These are phyloP conservation scores for Botrytis galanthina DNA, from an alignment of 2,329 filamentous ascomycete species.

Conservation along the genomic window DNA sequence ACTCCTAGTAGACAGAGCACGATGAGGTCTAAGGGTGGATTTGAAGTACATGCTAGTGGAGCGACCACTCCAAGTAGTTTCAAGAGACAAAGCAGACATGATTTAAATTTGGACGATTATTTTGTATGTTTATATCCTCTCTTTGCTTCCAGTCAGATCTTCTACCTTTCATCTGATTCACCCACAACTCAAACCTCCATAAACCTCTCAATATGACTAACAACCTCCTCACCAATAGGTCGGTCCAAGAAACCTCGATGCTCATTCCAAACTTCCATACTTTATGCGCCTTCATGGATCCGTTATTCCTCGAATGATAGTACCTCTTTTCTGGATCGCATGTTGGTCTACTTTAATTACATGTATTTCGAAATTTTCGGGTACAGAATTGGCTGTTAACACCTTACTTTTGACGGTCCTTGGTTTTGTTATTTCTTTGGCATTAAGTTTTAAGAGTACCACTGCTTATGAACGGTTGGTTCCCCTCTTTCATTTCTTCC, in stretches of 20 bases:
- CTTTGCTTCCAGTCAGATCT: background rate
- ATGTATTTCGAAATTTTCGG: constrained; percentile 45
- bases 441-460: constrained; percentile 73
- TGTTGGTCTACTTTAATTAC: constrained; percentile 67
- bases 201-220: constrained; percentile 8
- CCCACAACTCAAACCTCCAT: background rate
- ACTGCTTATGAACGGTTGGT: constrained; percentile 68
- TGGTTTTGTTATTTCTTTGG: constrained; percentile 77
- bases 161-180: background rate
- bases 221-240: constrained; percentile 26
- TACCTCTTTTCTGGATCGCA: constrained; percentile 63
- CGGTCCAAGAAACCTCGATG: constrained; percentile 66
- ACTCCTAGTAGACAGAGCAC: constrained; percentile 13
- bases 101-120: constrained; percentile 31
- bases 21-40: constrained; percentile 17
- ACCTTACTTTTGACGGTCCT: constrained; percentile 72
- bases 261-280: constrained; percentile 74
- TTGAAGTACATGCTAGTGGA: constrained; percentile 6
- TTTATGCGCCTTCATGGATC: constrained; percentile 75
- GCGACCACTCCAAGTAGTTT: constrained; percentile 19
- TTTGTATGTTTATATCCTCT: constrained; percentile 30
- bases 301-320: constrained; percentile 69
- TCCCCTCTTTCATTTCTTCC: background rate
- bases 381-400: constrained; percentile 51
- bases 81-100: constrained; percentile 16